These are phyloP conservation scores for Carex parvula DNA, from an alignment of 176 grass and related monocot genomes.

Conservation along the genomic window DNA sequence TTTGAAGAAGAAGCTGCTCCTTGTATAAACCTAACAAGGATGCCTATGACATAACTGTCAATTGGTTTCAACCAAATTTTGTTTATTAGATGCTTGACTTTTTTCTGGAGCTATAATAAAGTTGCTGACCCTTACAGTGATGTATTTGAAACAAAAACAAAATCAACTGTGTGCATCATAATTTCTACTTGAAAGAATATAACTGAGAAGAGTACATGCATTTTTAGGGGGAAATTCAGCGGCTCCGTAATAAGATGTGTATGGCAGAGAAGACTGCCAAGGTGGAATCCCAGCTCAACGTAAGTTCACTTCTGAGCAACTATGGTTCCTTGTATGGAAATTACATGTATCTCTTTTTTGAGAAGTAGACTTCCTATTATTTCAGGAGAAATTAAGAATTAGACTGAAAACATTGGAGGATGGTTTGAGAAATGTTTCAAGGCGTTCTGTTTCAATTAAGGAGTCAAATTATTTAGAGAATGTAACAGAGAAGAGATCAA, in stretches of 20 bases:
- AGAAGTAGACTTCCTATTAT: conserved; percentile 20
- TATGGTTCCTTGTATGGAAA: conserved; percentile 1
- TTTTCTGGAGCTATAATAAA: not conserved
- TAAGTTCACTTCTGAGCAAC: conserved; percentile 27
- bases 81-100: not conserved
- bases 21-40: not conserved
- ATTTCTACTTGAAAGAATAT: not conserved
- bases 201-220: not conserved
- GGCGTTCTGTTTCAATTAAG: conserved; percentile 28
- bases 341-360: not conserved
- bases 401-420: conserved; percentile 71
- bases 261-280: conserved; percentile 74
- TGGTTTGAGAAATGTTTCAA: conserved; percentile 42
- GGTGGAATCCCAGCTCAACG: conserved; percentile 65
- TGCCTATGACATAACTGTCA: not conserved
- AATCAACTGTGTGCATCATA: not conserved
- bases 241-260: conserved; percentile 57
- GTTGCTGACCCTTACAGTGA: not conserved
- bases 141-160: not conserved
- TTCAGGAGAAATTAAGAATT: conserved; percentile 76
- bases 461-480: conserved; percentile 39
- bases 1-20: not conserved
- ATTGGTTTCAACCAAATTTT: conserved; percentile 1
- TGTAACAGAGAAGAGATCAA: conserved; percentile 38
- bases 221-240: conserved; percentile 70